Percentiles rank a stretch among this genome's conserved stretches.
Evolutionary conservation across 805 yeast species (phyloP).

Genomic region (Kodamaea leandrae): DNA sequence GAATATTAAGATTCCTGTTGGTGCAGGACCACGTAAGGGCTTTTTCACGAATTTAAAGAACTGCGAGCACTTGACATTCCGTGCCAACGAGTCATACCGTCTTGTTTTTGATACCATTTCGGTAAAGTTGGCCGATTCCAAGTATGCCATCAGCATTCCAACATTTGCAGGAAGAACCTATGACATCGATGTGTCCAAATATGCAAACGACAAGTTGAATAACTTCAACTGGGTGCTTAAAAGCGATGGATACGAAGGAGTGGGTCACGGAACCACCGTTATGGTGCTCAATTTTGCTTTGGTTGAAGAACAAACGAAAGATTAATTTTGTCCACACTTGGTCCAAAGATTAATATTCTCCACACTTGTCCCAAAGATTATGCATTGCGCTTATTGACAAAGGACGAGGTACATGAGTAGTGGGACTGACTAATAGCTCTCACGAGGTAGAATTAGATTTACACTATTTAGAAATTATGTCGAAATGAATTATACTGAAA

Average conservation of each 20-base stretch:
- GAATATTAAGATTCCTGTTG: constrained; percentile 29
- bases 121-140: constrained; percentile 48
- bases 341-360: no score
- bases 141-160: constrained; percentile 53
- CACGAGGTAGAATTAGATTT: not conserved
- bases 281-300: constrained; percentile 38
- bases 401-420: no score
- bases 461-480: not conserved
- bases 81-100: constrained; percentile 35
- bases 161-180: constrained; percentile 43
- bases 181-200: constrained; percentile 41
- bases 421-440: no score
- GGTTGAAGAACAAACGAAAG: constrained; percentile 26
- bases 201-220: constrained; percentile 43
- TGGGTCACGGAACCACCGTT: constrained; percentile 31
- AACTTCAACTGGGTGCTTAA: constrained; percentile 48
- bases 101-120: constrained; percentile 57
- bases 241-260: constrained; percentile 32
- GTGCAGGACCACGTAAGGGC: constrained; percentile 39
- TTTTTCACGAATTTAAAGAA: constrained; percentile 40
- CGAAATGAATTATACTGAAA: not conserved
- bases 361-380: no score
- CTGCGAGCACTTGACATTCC: constrained; percentile 42
- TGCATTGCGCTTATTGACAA: no score
- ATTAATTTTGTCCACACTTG: no score